Conservation (phyloP, 2,329 filamentous ascomycete species). For the Cytospora chrysosperma region DNA sequence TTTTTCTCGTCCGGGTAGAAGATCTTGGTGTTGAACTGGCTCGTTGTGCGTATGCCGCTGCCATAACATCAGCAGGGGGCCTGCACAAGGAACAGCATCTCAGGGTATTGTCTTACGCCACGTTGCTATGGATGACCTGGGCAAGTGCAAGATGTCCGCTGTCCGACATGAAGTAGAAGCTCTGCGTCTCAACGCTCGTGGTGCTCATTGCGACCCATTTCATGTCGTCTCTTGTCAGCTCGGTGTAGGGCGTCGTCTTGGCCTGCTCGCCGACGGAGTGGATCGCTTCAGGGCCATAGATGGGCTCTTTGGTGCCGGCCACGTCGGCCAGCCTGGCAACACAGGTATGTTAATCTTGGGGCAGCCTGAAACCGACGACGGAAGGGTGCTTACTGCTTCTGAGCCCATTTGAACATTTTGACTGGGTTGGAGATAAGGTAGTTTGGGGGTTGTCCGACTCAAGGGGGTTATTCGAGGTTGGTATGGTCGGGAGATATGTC, state of each 20-base stretch:
- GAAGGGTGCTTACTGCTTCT: constrained; percentile 21
- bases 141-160: constrained; percentile 73
- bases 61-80: constrained; percentile 19
- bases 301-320: constrained; percentile 92
- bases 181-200: constrained; percentile 92
- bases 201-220: constrained; percentile 80
- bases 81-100: constrained; percentile 24
- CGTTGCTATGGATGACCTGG: constrained; percentile 97
- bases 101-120: constrained; percentile 63
- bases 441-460: not conserved
- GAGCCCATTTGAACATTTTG: constrained; percentile 26
- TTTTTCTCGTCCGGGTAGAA: constrained; percentile 73
- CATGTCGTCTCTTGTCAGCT: constrained; percentile 73
- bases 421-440: not conserved
- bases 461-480: not conserved
- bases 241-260: constrained; percentile 74
- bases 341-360: constrained; percentile 26
- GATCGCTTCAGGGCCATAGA: constrained; percentile 88
- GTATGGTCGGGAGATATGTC: not conserved
- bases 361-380: not conserved
- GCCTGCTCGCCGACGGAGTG: constrained; percentile 81
- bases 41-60: constrained; percentile 85
- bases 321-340: constrained; percentile 66
- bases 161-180: constrained; percentile 85
- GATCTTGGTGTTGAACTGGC: constrained; percentile 93